A percentile compares a stretch with the other conserved stretches of the same genome.
Conservation (phyloP, 2,329 filamentous ascomycete species). For the Rachicladosporium sp. region DNA sequence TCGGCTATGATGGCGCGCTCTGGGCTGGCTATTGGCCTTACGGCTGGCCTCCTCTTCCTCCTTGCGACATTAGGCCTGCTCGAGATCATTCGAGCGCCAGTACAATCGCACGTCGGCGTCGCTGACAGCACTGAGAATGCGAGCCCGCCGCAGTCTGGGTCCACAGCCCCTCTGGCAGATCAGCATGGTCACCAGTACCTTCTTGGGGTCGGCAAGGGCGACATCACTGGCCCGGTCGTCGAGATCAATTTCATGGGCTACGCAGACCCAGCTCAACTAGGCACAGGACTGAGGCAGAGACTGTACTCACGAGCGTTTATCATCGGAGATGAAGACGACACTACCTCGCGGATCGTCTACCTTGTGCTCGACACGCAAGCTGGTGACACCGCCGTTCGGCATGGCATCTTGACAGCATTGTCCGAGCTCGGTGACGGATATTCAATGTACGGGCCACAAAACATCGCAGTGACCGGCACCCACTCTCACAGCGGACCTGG, state of each 20-base stretch:
- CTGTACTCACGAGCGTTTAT: conserved; percentile 86
- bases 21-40: not conserved
- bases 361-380: conserved; percentile 76
- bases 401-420: conserved; percentile 73
- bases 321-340: conserved; percentile 53
- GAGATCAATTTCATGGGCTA: conserved; percentile 90
- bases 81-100: conserved; percentile 1
- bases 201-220: conserved; percentile 57
- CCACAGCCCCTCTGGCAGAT: not conserved
- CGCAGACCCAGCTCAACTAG: conserved; percentile 70
- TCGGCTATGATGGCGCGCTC: too few relatives aligned
- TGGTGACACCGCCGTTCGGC: conserved; percentile 76
- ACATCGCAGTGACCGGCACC: conserved; percentile 81
- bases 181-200: conserved; percentile 37
- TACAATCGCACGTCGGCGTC: not conserved
- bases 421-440: conserved; percentile 58
- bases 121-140: not conserved
- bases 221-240: conserved; percentile 71
- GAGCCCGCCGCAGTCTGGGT: not conserved
- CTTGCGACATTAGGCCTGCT: conserved; percentile 10
- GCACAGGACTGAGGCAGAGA: conserved; percentile 73
- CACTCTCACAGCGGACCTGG: conserved; percentile 88
- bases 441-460: conserved; percentile 61
- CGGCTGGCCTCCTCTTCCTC: conserved; percentile 10
- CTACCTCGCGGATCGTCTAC: conserved; percentile 68